A percentile compares a stretch with the other conserved stretches of the same genome.
Conservation (phyloP, 148 eudicot species). For the Vaccinium darrowii region DNA sequence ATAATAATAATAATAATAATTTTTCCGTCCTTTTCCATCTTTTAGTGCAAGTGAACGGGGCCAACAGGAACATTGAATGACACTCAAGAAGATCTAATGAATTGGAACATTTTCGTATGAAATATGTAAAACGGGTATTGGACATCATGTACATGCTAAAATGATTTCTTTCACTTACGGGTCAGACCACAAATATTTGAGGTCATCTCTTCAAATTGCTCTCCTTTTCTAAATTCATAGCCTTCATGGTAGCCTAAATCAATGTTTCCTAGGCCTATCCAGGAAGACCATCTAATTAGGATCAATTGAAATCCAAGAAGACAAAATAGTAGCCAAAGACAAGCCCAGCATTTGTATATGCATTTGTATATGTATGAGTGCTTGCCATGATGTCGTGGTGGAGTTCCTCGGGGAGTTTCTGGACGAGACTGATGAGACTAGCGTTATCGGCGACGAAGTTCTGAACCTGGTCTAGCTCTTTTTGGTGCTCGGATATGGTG, state of each 20-base stretch:
- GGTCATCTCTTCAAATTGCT: too few species aligned
- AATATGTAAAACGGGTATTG: background rate
- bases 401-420: conserved; percentile 78
- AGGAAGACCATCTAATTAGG: too few species aligned
- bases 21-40: too few species aligned
- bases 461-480: conserved; percentile 41
- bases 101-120: background rate
- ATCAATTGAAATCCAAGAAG: too few species aligned
- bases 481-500: conserved; percentile 39
- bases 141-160: background rate
- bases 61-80: background rate
- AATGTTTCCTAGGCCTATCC: too few species aligned
- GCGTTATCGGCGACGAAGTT: conserved; percentile 53
- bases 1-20: too few species aligned
- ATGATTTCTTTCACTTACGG: too few species aligned
- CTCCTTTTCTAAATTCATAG: too few species aligned
- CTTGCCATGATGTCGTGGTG: conserved; percentile 74
- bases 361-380: background rate
- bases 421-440: conserved; percentile 66
- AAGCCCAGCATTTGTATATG: background rate
- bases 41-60: too few species aligned
- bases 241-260: too few species aligned
- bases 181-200: too few species aligned
- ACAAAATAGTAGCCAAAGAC: too few species aligned
- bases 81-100: background rate